Evolutionary conservation across 1,284 basidiomycete genomes (phyloP), one percentile per base, ranked within the genome.

Genomic region (Hemileia vastatrix): DNA sequence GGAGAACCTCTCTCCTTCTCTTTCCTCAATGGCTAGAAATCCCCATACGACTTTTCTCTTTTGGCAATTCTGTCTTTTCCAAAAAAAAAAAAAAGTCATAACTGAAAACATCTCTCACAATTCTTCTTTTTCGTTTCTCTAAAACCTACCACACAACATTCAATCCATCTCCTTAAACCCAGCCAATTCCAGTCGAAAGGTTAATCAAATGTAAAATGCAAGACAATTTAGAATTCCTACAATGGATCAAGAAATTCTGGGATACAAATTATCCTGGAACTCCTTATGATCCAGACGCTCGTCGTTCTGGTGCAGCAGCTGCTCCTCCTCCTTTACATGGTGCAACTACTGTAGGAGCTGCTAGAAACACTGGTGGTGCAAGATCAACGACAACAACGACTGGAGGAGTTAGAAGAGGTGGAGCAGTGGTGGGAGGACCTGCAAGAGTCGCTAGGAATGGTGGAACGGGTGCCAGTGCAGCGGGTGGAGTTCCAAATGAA

Each of bases 161-260:
- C n/a, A n/a, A n/a, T n/a, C n/a, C n/a, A n/a, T n/a, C n/a, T n/a
- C n/a, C n/a, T n/a, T n/a, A n/a, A n/a, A n/a, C n/a, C 15, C 66
- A 94, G 90, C 93, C 94, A 13, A 93, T 99, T 73, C 88, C 84
- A 1, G 87, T 99, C 27, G 93, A 97, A 68, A 86, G 82, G 71
- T 83, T 99, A 58, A 84, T 92, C 53, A 94, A 94, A 79, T 98
- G 94, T 81, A 97, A 97, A 81, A 98, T 98, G 94, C 95, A 97
- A 78, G 95, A 98, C 78, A 99, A 99, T 78, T 85, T 99, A 70
- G 95, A 99, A 77, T 98, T 98, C 78, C 76, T 94, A 62, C 94
- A 99, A 77, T 98, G 94, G 94, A 82, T 91, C 72, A 93, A 93
- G 76, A 87, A 87, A 58, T 96, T 86, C 78, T 98, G 95, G 94